Conservation (phyloP, 768 basidiomycete species). For the Naganishia randhawae region DNA sequence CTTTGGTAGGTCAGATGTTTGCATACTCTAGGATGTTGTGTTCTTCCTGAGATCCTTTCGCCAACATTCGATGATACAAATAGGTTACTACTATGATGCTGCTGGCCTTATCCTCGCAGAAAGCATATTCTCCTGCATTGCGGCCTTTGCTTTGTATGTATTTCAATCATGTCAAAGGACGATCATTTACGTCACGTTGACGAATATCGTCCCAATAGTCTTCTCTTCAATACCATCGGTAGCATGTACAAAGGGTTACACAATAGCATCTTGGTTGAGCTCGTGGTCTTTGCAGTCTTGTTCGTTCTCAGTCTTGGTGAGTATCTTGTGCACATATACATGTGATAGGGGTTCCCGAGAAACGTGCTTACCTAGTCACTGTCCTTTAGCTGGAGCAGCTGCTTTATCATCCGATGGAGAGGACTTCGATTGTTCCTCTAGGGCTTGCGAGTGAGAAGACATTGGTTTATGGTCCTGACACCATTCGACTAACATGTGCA, state of each 20-base stretch:
- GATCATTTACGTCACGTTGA: neutral
- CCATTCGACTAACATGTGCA: neutral
- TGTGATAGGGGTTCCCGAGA: too few relatives aligned
- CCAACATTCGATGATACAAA: neutral
- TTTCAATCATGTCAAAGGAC: too few relatives aligned
- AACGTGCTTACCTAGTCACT: too few relatives aligned
- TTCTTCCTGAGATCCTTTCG: neutral
- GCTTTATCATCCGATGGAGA: neutral
- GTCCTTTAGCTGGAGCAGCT: constrained; percentile 8
- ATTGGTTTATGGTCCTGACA: neutral
- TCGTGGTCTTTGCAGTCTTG: neutral
- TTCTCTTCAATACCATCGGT: constrained; percentile 2
- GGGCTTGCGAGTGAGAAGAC: constrained; percentile 2
- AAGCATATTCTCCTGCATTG: neutral
- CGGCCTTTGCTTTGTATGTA: neutral
- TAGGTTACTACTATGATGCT: constrained; percentile 12
- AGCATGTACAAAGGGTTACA: constrained; percentile 3
- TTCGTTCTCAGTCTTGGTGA: constrained; percentile 9
- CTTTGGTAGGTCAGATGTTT: neutral
- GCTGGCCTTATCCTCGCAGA: neutral
- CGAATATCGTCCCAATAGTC: neutral
- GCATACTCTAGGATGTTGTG: neutral
- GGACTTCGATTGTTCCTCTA: constrained; percentile 9
- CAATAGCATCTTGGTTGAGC: constrained; percentile 2
- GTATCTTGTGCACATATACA: neutral